A percentile compares a stretch with the other conserved stretches of the same genome.
Evolutionary conservation across 305 asterid genomes (phyloP).

Genomic region (Coffea humblotiana): DNA sequence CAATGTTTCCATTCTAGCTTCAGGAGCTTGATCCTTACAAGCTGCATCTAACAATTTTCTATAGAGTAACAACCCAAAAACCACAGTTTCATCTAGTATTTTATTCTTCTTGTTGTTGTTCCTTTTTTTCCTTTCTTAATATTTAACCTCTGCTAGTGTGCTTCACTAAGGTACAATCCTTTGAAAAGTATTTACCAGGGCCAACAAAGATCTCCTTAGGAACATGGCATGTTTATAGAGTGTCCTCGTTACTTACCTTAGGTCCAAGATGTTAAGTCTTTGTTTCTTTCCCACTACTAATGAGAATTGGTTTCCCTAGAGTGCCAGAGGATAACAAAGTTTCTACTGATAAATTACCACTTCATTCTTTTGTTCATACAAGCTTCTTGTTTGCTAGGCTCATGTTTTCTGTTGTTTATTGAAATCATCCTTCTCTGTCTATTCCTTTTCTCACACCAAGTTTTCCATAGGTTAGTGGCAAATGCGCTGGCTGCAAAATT

Average conservation of each 20-base stretch:
- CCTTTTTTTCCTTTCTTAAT: no score
- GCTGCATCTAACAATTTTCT: no score
- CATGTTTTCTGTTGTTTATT: neutral
- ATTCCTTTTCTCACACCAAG: neutral
- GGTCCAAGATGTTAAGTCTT: no score
- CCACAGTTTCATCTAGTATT: no score
- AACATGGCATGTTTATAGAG: neutral
- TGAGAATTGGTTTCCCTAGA: neutral
- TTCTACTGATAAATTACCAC: neutral
- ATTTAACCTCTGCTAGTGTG: no score
- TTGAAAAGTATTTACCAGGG: neutral
- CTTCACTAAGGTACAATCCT: no score
- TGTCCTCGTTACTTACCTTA: no score
- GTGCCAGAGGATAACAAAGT: neutral
- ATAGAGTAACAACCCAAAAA: no score
- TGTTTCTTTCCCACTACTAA: neutral
- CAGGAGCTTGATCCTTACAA: no score
- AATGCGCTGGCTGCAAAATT: conserved; percentile 69
- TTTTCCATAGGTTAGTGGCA: conserved; percentile 75
- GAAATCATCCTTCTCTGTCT: neutral
- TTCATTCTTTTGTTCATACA: neutral
- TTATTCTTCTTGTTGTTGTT: no score
- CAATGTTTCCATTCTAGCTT: neutral
- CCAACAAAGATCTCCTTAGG: neutral
- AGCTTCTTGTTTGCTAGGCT: conserved; percentile 6